Evolutionary conservation across 2,329 filamentous ascomycete genomes (phyloP), one percentile per base, ranked within the genome.

Genomic region (Trichoderma sp.): DNA sequence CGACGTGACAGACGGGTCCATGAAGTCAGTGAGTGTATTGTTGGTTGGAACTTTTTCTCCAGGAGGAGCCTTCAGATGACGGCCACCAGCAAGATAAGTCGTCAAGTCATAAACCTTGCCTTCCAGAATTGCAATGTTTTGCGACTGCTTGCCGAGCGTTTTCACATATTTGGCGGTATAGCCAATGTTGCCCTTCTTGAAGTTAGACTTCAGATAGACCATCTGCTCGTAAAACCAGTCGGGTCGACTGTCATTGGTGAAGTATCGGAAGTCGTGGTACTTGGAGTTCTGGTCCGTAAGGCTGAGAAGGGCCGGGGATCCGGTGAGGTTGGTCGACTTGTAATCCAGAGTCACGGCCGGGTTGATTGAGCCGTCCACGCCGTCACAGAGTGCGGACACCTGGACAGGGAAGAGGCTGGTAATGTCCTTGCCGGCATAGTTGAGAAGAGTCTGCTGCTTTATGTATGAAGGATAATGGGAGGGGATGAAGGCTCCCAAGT

Each of bases 221-320:
- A 98, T 94, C 80, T 95, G 91, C 82, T 99, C 93, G 71, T 87
- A 91, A 83, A 95, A 98, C 96, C 96, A 99, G 79, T 97, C 94
- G 2, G 91, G 90, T 12, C 95, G 91, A 65, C 88, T 91, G 78
- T 97, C 93, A 75, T 94, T 93, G 39, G 88, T 93, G 78, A 89
- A 94, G 78, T 88, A 90, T 72, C 96, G 90, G 88, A 99, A 99
- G 80, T 99, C 96, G 78, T 99, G 96, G 79, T 97, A 99, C 73
- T 88, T 84, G 26, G 90, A 85, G 78, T 98, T 97, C 26, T 85
- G 74, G 77, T 98, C 95, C 4, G 87, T 86, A 34, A 82, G 84
- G 77, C 87, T 90, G 79, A 94, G 87, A 28, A 92, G 84, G 26
- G 84, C 88, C 23, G 90, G 88, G 13, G 89, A 87, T 20, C 91